Evolutionary conservation across 345 rosid species (phyloP).

Genomic region (Pistacia integerrima): DNA sequence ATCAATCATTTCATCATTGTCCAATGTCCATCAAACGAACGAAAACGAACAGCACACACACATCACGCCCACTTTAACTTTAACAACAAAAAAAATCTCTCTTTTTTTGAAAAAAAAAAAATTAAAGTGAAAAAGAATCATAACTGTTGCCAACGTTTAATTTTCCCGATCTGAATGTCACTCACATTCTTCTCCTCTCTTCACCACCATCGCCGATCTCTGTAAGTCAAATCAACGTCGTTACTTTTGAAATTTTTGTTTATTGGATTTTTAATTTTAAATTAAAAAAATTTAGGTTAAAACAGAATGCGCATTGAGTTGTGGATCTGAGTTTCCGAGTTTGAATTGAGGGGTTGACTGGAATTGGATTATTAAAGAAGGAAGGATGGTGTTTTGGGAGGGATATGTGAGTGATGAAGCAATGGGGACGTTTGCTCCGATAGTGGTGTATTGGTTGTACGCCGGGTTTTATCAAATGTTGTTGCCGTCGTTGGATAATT

Average conservation of each 20-base stretch:
- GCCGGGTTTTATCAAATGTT: constrained; percentile 70
- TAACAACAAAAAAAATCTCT: too few relatives aligned
- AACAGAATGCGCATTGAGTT: neutral
- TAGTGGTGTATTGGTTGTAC: constrained; percentile 67
- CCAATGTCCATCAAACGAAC: too few relatives aligned
- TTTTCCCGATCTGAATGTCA: constrained; percentile 13
- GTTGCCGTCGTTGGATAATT: constrained; percentile 54
- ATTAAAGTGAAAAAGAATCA: neutral
- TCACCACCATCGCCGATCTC: neutral
- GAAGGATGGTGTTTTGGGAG: constrained; percentile 72
- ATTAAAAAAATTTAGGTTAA: neutral
- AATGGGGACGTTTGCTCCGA: constrained; percentile 78
- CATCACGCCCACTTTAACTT: too few relatives aligned
- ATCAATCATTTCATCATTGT: too few relatives aligned
- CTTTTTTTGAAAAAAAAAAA: neutral
- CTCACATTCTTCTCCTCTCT: neutral
- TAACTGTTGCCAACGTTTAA: neutral
- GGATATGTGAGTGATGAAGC: constrained; percentile 66
- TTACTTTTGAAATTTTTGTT: neutral
- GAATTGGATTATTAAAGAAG: neutral
- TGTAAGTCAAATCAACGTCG: constrained; percentile 7
- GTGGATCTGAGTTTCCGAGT: neutral
- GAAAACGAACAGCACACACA: too few relatives aligned
- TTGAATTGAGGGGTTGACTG: neutral
- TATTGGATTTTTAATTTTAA: neutral